Conservation (phyloP, 2,329 filamentous ascomycete genomes). For the Fusarium longipes region DNA sequence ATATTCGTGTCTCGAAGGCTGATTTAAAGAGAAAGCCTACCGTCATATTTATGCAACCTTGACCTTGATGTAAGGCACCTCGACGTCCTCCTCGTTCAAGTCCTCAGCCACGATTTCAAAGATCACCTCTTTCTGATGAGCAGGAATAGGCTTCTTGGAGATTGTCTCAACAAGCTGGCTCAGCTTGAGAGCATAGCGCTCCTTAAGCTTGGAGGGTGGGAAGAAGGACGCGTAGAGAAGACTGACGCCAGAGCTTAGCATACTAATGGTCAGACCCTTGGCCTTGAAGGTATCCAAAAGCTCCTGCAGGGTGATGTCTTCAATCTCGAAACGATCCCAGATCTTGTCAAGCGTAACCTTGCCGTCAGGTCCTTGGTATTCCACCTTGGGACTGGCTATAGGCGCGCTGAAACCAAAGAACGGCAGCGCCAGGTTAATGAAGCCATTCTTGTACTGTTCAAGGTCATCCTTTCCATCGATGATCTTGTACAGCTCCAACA, state of each 20-base stretch:
- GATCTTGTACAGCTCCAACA: slow-evolving; percentile 95
- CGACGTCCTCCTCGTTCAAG: slow-evolving; percentile 88
- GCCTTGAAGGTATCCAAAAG: slow-evolving; percentile 85
- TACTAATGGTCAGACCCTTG: slow-evolving; percentile 83
- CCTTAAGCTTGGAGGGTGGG: slow-evolving; percentile 80
- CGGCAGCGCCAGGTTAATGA: slow-evolving; percentile 93
- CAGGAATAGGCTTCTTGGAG: slow-evolving; percentile 90
- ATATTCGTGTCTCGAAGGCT: slow-evolving; percentile 25
- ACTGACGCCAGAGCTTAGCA: slow-evolving; percentile 98
- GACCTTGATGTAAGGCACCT: slow-evolving; percentile 96
- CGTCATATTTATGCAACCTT: slow-evolving; percentile 62
- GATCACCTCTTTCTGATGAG: slow-evolving; percentile 94
- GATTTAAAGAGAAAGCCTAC: background rate
- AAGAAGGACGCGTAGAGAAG: slow-evolving; percentile 95
- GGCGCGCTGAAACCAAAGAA: slow-evolving; percentile 99
- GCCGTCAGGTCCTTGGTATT: slow-evolving; percentile 82
- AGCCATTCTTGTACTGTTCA: slow-evolving; percentile 99
- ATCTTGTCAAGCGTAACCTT: slow-evolving; percentile 92
- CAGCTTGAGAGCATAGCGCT: slow-evolving; percentile 83
- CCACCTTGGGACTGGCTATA: slow-evolving; percentile 91
- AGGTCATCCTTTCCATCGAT: slow-evolving; percentile 96
- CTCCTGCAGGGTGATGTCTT: slow-evolving; percentile 85
- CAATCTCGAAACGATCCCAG: slow-evolving; percentile 96
- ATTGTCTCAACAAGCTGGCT: slow-evolving; percentile 89
- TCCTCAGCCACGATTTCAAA: slow-evolving; percentile 97